phyloP scores from a whole-genome alignment of 768 basidiomycete species.

The Leccinum boreale region DNA sequence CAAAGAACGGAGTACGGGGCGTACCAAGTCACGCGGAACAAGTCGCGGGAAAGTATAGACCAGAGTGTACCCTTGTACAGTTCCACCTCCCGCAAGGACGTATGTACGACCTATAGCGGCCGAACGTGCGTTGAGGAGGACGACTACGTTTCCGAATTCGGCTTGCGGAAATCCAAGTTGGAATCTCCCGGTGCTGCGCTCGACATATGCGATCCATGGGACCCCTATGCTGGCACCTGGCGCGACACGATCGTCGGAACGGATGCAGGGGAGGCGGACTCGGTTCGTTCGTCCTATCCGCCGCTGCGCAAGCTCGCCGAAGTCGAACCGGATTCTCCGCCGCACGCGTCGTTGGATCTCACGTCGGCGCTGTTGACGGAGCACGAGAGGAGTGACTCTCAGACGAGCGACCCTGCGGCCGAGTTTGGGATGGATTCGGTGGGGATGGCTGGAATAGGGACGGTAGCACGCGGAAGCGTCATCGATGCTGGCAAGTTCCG shows the following conservation, averaged over 20 bases:
- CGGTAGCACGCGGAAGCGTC: conserved; percentile 35
- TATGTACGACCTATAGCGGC: neutral
- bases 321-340: conserved; percentile 15
- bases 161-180: conserved; percentile 5
- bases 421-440: conserved; percentile 19
- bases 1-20: conserved; percentile 14
- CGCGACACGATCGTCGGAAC: conserved; percentile 31
- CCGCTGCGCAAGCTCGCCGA: conserved; percentile 1
- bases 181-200: neutral
- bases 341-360: conserved; percentile 24
- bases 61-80: conserved; percentile 37
- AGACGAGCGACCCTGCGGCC: neutral
- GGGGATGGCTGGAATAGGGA: conserved; percentile 49
- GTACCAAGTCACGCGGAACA: conserved; percentile 37
- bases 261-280: conserved; percentile 15
- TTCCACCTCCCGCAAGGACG: conserved; percentile 33
- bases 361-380: conserved; percentile 31
- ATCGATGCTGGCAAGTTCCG: conserved; percentile 14
- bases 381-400: neutral
- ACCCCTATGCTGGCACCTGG: conserved; percentile 21
- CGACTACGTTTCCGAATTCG: conserved; percentile 9
- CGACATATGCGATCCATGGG: conserved; percentile 23
- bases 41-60: conserved; percentile 24
- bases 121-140: conserved; percentile 9
- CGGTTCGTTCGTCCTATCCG: conserved; percentile 11